phyloP scores from a whole-genome alignment of 371 early-diverging fungal genomes.

The Rhizomucor pusillus region DNA sequence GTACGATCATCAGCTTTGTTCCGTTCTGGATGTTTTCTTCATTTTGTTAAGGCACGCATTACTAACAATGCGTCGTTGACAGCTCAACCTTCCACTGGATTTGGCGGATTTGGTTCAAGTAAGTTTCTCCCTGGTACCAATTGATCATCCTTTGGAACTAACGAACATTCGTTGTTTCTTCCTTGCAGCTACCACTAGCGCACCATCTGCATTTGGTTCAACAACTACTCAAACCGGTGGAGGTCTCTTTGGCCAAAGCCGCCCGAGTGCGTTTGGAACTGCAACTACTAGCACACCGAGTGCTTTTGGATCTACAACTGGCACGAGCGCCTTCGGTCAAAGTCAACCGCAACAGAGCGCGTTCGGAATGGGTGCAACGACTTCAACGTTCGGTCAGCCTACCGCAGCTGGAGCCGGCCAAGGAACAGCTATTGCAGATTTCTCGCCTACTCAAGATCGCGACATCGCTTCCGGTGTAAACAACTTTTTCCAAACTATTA shows the following conservation, averaged over 20 bases:
- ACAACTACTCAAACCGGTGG: constrained; percentile 39
- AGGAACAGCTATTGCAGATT: constrained; percentile 84
- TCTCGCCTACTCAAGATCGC: constrained; percentile 62
- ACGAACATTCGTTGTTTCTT: constrained; percentile 11
- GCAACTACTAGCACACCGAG: constrained; percentile 18
- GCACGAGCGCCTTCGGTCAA: constrained; percentile 24
- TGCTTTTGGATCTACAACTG: constrained; percentile 23
- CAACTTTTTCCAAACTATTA: constrained; percentile 72
- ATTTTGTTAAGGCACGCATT: too few relatives aligned
- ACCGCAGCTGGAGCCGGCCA: constrained; percentile 44
- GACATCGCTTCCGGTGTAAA: constrained; percentile 58
- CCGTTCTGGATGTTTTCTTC: too few relatives aligned
- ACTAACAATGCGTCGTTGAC: background rate
- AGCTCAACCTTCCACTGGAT: constrained; percentile 2
- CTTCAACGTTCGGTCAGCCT: constrained; percentile 53
- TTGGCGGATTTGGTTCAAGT: constrained; percentile 18
- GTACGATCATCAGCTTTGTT: constrained; percentile 28
- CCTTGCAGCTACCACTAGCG: constrained; percentile 1
- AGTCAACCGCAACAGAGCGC: constrained; percentile 24
- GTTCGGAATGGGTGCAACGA: constrained; percentile 29
- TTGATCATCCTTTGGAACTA: constrained; percentile 5
- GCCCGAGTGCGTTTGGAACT: constrained; percentile 28
- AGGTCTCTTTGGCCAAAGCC: constrained; percentile 43
- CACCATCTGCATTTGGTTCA: constrained; percentile 47
- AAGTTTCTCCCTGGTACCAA: background rate